Evolutionary conservation across 306 rosid genomes (phyloP).

Genomic region (Morella rubra): DNA sequence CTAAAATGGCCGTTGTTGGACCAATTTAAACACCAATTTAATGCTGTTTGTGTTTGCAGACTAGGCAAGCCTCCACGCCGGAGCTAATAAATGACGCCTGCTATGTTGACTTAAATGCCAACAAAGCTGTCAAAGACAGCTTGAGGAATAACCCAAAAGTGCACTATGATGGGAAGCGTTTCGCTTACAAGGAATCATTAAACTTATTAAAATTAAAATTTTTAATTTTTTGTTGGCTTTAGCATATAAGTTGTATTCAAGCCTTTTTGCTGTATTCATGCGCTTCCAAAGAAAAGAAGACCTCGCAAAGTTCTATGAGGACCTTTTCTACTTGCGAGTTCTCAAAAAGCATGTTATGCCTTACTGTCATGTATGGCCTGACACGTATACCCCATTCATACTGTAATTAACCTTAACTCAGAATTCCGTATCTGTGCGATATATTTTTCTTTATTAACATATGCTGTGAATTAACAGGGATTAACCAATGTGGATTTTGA

Average conservation of each 20-base stretch:
- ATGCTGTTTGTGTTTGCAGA: slow-evolving; percentile 48
- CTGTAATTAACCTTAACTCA: slow-evolving; percentile 5
- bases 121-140: slow-evolving; percentile 88
- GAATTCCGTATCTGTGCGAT: slow-evolving; percentile 19
- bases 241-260: slow-evolving; percentile 13
- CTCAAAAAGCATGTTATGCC: slow-evolving; percentile 74
- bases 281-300: slow-evolving; percentile 79
- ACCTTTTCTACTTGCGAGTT: slow-evolving; percentile 73
- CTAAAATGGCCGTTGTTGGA: slow-evolving; percentile 5
- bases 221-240: no score
- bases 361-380: slow-evolving; percentile 99
- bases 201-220: no score
- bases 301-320: slow-evolving; percentile 61
- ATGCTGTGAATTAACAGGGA: slow-evolving; percentile 45
- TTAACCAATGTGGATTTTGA: slow-evolving; percentile 71
- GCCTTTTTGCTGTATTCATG: slow-evolving; percentile 47
- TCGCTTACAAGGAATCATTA: slow-evolving; percentile 77
- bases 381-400: slow-evolving; percentile 82
- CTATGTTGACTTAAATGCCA: slow-evolving; percentile 76
- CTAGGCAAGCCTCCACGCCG: slow-evolving; percentile 71
- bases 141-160: slow-evolving; percentile 88
- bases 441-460: slow-evolving; percentile 8
- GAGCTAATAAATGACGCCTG: slow-evolving; percentile 82
- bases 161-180: slow-evolving; percentile 74
- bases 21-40: slow-evolving; percentile 17